A percentile compares a stretch with the other conserved stretches of the same genome.
Evolutionary conservation across 345 rosid species (phyloP).

Genomic region (Carallia pectinifolia): DNA sequence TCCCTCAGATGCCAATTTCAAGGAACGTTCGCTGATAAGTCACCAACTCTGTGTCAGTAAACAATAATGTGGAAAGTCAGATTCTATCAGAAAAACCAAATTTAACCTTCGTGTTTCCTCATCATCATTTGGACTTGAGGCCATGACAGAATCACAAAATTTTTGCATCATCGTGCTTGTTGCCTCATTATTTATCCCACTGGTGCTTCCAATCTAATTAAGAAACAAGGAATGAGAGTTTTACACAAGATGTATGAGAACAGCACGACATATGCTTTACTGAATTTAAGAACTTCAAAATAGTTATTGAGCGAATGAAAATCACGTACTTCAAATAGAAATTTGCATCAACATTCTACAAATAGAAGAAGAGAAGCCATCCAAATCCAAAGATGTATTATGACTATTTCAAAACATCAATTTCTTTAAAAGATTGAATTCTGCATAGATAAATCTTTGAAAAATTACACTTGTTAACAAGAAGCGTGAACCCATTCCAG

Average conservation of each 20-base stretch:
- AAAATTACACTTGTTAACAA: neutral
- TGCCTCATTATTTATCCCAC: slow-evolving; percentile 71
- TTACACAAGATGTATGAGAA: neutral
- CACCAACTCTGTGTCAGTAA: slow-evolving; percentile 21
- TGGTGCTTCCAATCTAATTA: slow-evolving; percentile 70
- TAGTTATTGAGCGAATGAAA: too few species aligned
- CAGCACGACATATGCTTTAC: neutral
- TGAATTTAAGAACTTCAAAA: neutral
- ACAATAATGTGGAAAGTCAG: slow-evolving; percentile 8
- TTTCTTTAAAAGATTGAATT: too few species aligned
- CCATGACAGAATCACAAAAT: slow-evolving; percentile 99
- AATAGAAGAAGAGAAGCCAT: too few species aligned
- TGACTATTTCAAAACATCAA: too few species aligned
- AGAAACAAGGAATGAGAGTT: neutral
- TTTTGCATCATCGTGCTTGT: slow-evolving; percentile 88
- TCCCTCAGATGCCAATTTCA: slow-evolving; percentile 74
- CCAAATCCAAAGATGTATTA: too few species aligned
- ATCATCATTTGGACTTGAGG: slow-evolving; percentile 67
- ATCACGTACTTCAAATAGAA: too few species aligned
- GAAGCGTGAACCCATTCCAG: slow-evolving; percentile 11
- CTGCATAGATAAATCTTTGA: neutral
- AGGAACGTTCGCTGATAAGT: slow-evolving; percentile 72
- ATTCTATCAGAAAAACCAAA: slow-evolving; percentile 9
- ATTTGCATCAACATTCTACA: too few species aligned
- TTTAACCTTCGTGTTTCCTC: slow-evolving; percentile 78